Evolutionary conservation across 805 yeast species (phyloP).

Genomic region (Wickerhamiella sorbophila): DNA sequence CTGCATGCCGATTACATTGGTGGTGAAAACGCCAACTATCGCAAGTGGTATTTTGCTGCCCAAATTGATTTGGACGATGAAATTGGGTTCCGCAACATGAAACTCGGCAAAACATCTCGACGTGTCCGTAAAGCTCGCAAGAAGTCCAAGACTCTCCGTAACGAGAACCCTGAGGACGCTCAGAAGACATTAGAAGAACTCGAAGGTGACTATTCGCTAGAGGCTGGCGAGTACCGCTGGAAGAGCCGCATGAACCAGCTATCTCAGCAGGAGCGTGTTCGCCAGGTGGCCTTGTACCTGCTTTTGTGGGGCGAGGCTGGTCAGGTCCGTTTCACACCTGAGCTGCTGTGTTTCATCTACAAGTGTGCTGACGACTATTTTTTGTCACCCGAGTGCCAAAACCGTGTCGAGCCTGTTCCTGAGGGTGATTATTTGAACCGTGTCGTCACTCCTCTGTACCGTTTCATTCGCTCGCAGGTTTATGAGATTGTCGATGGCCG

Average conservation of each 20-base stretch:
- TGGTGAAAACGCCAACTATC: constrained; percentile 73
- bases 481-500: constrained; percentile 41
- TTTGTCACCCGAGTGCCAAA: constrained; percentile 79
- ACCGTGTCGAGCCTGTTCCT: constrained; percentile 33
- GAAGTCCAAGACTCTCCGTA: constrained; percentile 28
- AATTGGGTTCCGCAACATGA: constrained; percentile 42
- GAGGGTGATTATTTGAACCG: constrained; percentile 78
- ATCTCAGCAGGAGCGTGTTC: constrained; percentile 42
- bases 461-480: constrained; percentile 53
- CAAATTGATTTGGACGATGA: constrained; percentile 64
- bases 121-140: constrained; percentile 35
- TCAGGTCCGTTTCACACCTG: constrained; percentile 82
- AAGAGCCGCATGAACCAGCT: constrained; percentile 43
- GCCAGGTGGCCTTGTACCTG: constrained; percentile 49
- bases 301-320: constrained; percentile 70
- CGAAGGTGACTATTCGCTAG: constrained; percentile 51
- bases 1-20: constrained; percentile 88
- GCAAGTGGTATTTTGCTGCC: constrained; percentile 87
- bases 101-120: constrained; percentile 35
- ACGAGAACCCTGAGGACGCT: constrained; percentile 34
- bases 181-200: constrained; percentile 49
- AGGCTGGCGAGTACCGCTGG: constrained; percentile 78
- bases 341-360: constrained; percentile 83
- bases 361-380: constrained; percentile 89
- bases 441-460: constrained; percentile 78